Conservation (phyloP, 768 basidiomycete species). For the Mycena belliarum region DNA sequence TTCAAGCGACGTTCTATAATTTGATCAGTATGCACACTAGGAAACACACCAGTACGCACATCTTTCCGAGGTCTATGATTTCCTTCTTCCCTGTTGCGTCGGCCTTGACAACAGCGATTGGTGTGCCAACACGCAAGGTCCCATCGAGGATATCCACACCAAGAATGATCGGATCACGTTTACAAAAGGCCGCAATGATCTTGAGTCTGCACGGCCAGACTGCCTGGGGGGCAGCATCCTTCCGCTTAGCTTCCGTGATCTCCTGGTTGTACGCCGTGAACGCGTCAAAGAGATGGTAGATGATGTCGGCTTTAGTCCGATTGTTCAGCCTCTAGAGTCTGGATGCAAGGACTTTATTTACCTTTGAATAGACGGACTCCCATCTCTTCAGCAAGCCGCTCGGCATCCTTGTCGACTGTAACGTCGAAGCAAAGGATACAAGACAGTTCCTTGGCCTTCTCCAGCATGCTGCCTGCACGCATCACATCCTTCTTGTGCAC, state of each 20-base stretch:
- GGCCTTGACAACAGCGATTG: slow-evolving; percentile 91
- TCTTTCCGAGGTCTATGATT: slow-evolving; percentile 89
- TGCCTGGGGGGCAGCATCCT: slow-evolving; percentile 90
- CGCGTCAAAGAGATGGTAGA: slow-evolving; percentile 96
- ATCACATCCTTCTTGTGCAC: slow-evolving; percentile 95
- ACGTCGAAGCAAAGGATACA: slow-evolving; percentile 98
- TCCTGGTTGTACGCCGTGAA: slow-evolving; percentile 94
- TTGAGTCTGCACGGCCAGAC: slow-evolving; percentile 96
- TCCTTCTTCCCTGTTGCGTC: slow-evolving; percentile 92
- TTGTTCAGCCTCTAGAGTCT: slow-evolving; percentile 10
- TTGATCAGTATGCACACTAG: slow-evolving; percentile 10
- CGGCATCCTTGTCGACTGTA: slow-evolving; percentile 89
- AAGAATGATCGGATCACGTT: slow-evolving; percentile 95
- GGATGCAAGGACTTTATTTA: slow-evolving; percentile 29
- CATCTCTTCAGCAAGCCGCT: slow-evolving; percentile 89
- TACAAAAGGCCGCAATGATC: slow-evolving; percentile 91
- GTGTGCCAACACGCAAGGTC: slow-evolving; percentile 87
- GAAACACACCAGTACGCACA: slow-evolving; percentile 54
- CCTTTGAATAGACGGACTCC: slow-evolving; percentile 95
- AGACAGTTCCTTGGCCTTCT: slow-evolving; percentile 93
- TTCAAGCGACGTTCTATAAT: slow-evolving; percentile 84
- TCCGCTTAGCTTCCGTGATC: slow-evolving; percentile 89
- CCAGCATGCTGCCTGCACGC: slow-evolving; percentile 90
- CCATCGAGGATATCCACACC: slow-evolving; percentile 97
- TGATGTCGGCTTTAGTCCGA: slow-evolving; percentile 80